These are phyloP conservation scores for Oemleria cerasiformis DNA, from an alignment of 306 rosid genomes.

Conservation along the genomic window DNA sequence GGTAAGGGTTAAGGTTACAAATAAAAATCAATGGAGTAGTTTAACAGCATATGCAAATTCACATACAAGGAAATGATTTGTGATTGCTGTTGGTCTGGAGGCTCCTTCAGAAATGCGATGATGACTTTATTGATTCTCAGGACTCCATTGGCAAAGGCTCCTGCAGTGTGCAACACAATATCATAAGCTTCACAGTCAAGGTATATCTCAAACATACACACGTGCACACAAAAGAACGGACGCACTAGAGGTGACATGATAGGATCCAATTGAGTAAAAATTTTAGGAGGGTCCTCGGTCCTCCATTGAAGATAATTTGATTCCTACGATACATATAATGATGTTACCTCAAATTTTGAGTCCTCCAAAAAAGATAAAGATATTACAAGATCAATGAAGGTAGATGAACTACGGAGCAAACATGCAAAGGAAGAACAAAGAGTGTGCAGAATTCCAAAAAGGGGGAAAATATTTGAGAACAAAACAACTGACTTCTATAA, in stretches of 20 bases:
- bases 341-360: too few relatives aligned
- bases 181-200: background rate
- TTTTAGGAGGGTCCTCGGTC: background rate
- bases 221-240: background rate
- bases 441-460: too few relatives aligned
- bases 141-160: constrained; percentile 24
- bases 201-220: background rate
- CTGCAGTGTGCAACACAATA: constrained; percentile 24
- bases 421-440: too few relatives aligned
- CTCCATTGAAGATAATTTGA: too few relatives aligned
- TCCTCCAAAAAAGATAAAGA: too few relatives aligned
- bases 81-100: constrained; percentile 5
- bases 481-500: too few relatives aligned
- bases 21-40: constrained; percentile 5
- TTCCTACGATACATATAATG: background rate
- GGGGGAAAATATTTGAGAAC: too few relatives aligned
- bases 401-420: too few relatives aligned
- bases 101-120: constrained; percentile 14
- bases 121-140: constrained; percentile 27
- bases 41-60: constrained; percentile 8
- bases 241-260: background rate
- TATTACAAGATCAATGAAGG: too few relatives aligned
- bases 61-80: background rate
- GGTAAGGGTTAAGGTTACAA: background rate
- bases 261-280: background rate